Evolutionary conservation across 495 filamentous ascomycete genomes (phyloP), one percentile per base, ranked within the genome.

Genomic region (Annulohypoxylon stygium): DNA sequence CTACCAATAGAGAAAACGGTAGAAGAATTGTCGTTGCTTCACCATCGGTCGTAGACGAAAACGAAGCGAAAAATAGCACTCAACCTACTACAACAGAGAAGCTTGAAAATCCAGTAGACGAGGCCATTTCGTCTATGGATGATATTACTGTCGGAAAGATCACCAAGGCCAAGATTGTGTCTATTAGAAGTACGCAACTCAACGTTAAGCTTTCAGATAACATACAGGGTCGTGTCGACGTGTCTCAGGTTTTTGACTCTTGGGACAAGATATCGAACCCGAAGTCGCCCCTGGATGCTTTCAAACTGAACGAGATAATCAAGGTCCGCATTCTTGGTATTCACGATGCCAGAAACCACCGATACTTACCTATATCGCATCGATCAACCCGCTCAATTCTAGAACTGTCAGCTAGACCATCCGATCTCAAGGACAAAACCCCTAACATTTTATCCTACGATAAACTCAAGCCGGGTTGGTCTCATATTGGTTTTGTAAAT

Each of bases 181-280:
- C 93, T 8, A 81, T 97, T 70, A 97, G 96, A 79, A 89, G 89
- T 34, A 97, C 94, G 0, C 96, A 98, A 76, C 82, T 99, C 60
- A 97, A 98, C 73, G 93, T 98, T 18, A 88, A 91, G 67, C 86
- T 98, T 64, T 93, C 93, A 47, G 93, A 97, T 75, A 94, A 94
- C 75, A 85, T 98, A 39, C 93, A 95, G 78, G 96, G 95, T 20
- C 92, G 96, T 20, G 90, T 99, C 53, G 94, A 97, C 76, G 87
- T 95, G 0, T 96, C 95, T 10, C 93, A 97, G 75, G 76, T 94
- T 37, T 99, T 94, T 76, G 93, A 98, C 78, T 85, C 85, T 2
- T 97, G 91, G 90, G 92, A 96, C 34, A 90, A 93, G 36, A 93
- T 99, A 76, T 85, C 89, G 61, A 90, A 97, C 67, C 89, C 88